These are phyloP conservation scores for Termitomyces heimii DNA, from an alignment of 768 basidiomycete genomes.

Conservation along the genomic window DNA sequence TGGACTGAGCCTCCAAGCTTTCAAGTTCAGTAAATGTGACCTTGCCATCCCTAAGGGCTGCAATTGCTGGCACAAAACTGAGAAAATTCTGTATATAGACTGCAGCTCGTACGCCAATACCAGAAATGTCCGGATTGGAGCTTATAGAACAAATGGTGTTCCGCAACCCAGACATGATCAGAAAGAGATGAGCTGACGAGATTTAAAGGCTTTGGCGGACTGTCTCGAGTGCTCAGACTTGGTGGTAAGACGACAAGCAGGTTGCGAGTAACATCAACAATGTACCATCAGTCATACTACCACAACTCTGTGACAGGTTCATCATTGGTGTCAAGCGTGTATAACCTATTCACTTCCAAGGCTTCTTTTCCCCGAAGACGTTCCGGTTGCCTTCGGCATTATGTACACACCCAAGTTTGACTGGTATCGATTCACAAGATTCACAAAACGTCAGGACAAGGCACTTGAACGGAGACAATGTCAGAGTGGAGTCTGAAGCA, in stretches of 20 bases:
- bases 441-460: background rate
- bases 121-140: conserved; percentile 3
- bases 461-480: too few relatives aligned
- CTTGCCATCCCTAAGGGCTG: conserved; percentile 14
- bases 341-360: too few relatives aligned
- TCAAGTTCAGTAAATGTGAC: conserved; percentile 16
- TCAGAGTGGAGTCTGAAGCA: background rate
- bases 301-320: background rate
- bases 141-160: background rate
- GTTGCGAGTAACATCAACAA: background rate
- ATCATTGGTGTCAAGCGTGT: background rate
- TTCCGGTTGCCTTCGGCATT: background rate
- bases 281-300: background rate
- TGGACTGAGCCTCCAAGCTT: conserved; percentile 2
- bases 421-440: too few relatives aligned
- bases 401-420: too few relatives aligned
- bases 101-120: conserved; percentile 3
- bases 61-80: conserved; percentile 16
- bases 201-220: background rate
- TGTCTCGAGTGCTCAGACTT: background rate
- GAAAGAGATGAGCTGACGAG: too few relatives aligned
- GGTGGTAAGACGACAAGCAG: background rate
- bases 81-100: conserved; percentile 21
- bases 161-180: background rate
- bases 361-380: background rate